phyloP scores from a whole-genome alignment of 129 eudicot species.

The Chrysanthemum makinoi region DNA sequence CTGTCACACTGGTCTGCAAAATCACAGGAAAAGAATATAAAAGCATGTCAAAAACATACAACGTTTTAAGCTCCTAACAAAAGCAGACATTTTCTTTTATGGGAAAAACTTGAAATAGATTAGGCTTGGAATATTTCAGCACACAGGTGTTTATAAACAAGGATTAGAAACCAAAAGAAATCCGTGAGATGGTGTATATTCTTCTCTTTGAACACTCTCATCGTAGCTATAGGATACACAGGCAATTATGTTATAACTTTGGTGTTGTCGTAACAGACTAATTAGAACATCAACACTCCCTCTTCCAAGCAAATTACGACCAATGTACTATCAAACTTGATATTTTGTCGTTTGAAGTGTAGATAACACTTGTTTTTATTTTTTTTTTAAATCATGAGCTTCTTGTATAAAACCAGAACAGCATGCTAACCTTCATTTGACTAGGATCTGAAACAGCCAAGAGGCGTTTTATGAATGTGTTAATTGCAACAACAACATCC shows the following conservation, averaged over 20 bases:
- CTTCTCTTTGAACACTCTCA: no score
- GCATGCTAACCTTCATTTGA: constrained; percentile 72
- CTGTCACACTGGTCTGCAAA: constrained; percentile 72
- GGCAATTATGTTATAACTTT: no score
- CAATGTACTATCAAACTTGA: no score
- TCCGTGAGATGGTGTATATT: background rate
- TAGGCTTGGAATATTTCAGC: background rate
- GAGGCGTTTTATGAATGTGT: constrained; percentile 87
- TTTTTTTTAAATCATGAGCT: no score
- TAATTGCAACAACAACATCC: constrained; percentile 93
- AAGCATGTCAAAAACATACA: no score
- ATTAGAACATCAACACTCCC: no score
- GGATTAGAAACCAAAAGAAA: background rate
- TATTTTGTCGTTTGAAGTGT: no score
- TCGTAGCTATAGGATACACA: no score
- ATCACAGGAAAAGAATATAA: background rate
- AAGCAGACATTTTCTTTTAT: background rate
- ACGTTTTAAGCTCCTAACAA: no score
- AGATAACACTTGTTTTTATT: no score
- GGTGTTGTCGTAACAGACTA: no score
- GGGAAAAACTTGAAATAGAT: background rate
- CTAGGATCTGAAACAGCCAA: constrained; percentile 90
- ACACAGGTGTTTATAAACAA: background rate
- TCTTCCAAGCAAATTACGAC: no score
- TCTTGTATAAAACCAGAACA: background rate